These are phyloP conservation scores for Auricularia sp. DNA, from an alignment of 768 basidiomycete species.

Conservation along the genomic window DNA sequence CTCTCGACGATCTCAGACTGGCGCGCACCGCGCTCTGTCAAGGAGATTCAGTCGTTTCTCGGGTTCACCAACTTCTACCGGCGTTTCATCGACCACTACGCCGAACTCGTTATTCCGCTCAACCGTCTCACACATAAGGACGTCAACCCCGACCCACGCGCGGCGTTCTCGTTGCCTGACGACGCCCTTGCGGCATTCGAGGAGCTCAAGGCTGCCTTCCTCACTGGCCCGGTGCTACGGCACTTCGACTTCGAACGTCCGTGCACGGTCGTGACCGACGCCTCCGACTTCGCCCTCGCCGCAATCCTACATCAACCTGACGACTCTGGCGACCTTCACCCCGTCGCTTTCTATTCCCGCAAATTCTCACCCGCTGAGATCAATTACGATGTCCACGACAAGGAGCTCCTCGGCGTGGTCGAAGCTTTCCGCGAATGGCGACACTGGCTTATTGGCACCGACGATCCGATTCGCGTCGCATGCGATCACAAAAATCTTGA, in stretches of 20 bases:
- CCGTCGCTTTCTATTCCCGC: conserved; percentile 23
- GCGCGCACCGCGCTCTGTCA: conserved; percentile 8
- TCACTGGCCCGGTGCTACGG: conserved; percentile 22
- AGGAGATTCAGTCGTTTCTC: too few relatives aligned
- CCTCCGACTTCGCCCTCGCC: conserved; percentile 21
- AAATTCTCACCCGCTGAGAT: too few relatives aligned
- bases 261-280: conserved; percentile 17
- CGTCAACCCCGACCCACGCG: neutral
- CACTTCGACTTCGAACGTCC: conserved; percentile 22
- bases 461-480: conserved; percentile 15
- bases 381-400: too few relatives aligned
- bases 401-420: too few relatives aligned
- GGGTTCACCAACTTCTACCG: conserved; percentile 24
- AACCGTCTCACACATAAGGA: conserved; percentile 20
- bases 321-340: conserved; percentile 19
- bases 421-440: conserved; percentile 12
- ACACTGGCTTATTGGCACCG: conserved; percentile 25
- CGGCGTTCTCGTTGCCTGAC: conserved; percentile 13
- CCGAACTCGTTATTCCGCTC: conserved; percentile 24
- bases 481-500: conserved; percentile 27
- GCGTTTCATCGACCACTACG: conserved; percentile 25
- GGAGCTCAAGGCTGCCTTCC: conserved; percentile 19
- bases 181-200: conserved; percentile 19
- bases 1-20: conserved; percentile 17
- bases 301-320: conserved; percentile 12